Conservation (phyloP, 176 grass and related monocot species). For the Chrysopogon serrulatus region DNA sequence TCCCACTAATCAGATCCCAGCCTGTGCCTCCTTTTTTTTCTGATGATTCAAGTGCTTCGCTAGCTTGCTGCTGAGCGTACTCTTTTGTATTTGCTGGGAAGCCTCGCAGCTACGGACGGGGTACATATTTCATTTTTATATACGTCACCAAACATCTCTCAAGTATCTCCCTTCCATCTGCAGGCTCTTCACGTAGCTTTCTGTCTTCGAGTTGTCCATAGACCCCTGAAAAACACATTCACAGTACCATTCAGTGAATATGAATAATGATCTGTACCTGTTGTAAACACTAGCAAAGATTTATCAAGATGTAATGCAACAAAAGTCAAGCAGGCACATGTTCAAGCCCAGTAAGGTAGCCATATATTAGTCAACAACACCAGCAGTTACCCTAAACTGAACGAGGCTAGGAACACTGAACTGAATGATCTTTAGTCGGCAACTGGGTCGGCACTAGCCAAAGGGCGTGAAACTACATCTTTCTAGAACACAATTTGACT, state of each 20-base stretch:
- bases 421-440: not conserved
- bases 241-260: not conserved
- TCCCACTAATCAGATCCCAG: not conserved
- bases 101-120: not conserved
- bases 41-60: not conserved
- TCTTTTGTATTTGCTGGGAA: not conserved
- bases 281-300: not conserved
- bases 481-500: not conserved
- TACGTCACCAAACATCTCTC: conserved; percentile 83
- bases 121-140: not conserved
- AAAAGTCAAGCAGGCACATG: not conserved
- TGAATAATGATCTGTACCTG: not conserved
- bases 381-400: not conserved
- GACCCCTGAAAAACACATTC: conserved; percentile 48
- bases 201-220: conserved; percentile 66
- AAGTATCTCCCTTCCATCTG: conserved; percentile 92
- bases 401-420: not conserved
- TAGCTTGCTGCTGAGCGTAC: not conserved
- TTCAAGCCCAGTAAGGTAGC: not conserved
- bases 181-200: conserved; percentile 83
- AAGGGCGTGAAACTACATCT: not conserved
- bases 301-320: not conserved
- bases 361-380: not conserved
- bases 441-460: not conserved
- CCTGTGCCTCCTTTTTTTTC: not conserved